phyloP scores from a whole-genome alignment of 495 filamentous ascomycete genomes.

The Penicillium chermesinum region DNA sequence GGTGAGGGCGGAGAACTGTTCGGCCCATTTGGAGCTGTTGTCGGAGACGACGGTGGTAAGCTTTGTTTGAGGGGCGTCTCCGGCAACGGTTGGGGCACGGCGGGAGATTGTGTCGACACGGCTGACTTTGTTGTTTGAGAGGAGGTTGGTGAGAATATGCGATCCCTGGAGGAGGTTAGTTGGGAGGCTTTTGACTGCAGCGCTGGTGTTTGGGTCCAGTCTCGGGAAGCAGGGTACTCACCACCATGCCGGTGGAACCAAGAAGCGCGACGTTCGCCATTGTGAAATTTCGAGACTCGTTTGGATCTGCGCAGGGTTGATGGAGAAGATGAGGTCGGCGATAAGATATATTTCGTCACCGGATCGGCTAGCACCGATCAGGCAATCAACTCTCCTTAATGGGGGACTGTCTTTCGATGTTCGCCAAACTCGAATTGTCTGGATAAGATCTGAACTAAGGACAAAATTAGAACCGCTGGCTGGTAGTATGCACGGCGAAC shows the following conservation, averaged over 20 bases:
- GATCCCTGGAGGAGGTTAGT: constrained; percentile 31
- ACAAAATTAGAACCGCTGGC: no score
- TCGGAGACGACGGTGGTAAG: constrained; percentile 41
- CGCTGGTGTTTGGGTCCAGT: background rate
- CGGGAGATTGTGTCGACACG: constrained; percentile 47
- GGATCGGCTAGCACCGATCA: background rate
- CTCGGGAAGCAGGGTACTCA: constrained; percentile 19
- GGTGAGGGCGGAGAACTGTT: constrained; percentile 44
- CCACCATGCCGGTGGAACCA: constrained; percentile 47
- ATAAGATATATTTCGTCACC: background rate
- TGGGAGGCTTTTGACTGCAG: background rate
- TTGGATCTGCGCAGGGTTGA: no score
- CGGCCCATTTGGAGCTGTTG: constrained; percentile 52
- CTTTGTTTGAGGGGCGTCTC: constrained; percentile 30
- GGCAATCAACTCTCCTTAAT: no score
- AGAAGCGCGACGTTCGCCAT: constrained; percentile 43
- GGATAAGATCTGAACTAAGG: no score
- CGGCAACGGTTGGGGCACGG: constrained; percentile 30
- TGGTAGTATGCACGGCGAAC: no score
- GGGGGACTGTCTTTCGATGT: no score
- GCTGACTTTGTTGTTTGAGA: constrained; percentile 31
- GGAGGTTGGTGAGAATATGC: constrained; percentile 45
- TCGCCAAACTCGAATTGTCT: no score
- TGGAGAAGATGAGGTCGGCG: background rate
- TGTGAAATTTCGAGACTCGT: background rate